phyloP scores from a whole-genome alignment of 2,329 filamentous ascomycete species.

The Curvularia eragrostidis region DNA sequence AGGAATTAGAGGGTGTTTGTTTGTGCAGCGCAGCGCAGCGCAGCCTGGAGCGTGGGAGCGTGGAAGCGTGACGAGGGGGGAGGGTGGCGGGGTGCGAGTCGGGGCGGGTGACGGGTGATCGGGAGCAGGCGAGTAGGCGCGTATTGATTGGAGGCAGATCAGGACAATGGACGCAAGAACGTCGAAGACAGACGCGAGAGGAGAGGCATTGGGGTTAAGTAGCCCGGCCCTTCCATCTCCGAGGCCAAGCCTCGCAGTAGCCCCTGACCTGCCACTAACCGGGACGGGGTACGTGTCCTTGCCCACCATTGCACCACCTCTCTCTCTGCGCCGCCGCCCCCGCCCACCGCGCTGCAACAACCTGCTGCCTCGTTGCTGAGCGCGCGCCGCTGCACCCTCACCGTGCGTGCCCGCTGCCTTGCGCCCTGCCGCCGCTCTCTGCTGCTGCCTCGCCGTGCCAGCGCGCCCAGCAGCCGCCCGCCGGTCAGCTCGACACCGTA shows the following conservation, averaged over 20 bases:
- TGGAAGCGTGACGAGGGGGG: constrained; percentile 11
- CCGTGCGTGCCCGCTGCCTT: background rate
- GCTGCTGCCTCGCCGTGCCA: background rate
- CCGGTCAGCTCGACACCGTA: constrained; percentile 10
- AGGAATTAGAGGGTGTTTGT: too few species aligned
- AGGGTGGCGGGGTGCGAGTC: constrained; percentile 33
- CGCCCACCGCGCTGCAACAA: background rate
- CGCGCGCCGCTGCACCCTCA: background rate
- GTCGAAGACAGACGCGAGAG: constrained; percentile 28
- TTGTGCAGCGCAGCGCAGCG: background rate
- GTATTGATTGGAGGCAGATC: constrained; percentile 46
- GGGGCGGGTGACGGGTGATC: constrained; percentile 24
- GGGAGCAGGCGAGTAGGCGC: constrained; percentile 33
- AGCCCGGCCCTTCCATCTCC: constrained; percentile 31
- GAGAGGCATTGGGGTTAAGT: constrained; percentile 27
- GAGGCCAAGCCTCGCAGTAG: constrained; percentile 36
- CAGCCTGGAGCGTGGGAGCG: background rate
- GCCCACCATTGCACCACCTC: constrained; percentile 16
- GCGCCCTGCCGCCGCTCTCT: background rate
- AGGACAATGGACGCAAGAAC: constrained; percentile 32
- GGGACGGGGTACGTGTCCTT: constrained; percentile 23
- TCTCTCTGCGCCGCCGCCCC: background rate
- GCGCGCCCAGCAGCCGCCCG: constrained; percentile 4
- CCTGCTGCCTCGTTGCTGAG: background rate
- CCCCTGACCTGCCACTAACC: constrained; percentile 36